Base-by-base conservation (phyloP, 2,329 filamentous ascomycete genomes). In the Piedraia hortae region DNA sequence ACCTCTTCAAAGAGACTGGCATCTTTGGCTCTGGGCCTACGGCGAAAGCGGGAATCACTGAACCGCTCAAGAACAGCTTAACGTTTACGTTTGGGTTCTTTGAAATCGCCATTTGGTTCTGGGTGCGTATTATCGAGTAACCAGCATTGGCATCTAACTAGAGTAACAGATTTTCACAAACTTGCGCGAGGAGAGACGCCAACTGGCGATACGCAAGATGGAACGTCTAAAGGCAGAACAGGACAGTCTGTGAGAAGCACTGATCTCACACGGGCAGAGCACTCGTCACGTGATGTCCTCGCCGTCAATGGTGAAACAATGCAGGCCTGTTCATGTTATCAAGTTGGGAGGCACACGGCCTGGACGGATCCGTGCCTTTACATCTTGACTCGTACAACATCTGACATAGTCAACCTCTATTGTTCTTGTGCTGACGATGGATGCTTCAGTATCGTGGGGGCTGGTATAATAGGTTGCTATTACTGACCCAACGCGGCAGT, bases 51-150 rank as follows among this genome's bases (percentile, higher is more conserved):
- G 39, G 29, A 21, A 23, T 40, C 28, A 55, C 41, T 21, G 68
- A 78, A 29, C 59, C 61, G 12, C 45, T 90, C 35, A 77, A 80
- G 50, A 89, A 88, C 41, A 62, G 75, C 22, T 51, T 89, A 18
- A 62, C 89, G 18, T 88, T 91, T 41, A 66, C 71, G 1, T 85
- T 77, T 46, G 65, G 64, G 5, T 85, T 90, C 36, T 39, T 89
- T 38, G 80, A 91, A 51, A 62, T 75, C 42, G 54, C 75, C 32
- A 59, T 60, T 28, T 90, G 78, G 75, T 78, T 89, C 45, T 90
- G 78, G 78, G 64, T 64, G 40, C 30, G 51, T 43, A 8, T 6
- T 17, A 10, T 17, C 10, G 16, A 7, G 7, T 17, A 7, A 17
- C 16, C 16, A 17, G 10, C 7, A 17, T 10, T 7, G 16, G 16